A percentile compares a stretch with the other conserved stretches of the same genome.
phyloP scores from a whole-genome alignment of 129 eudicot genomes.

The Flaveria brownii region DNA sequence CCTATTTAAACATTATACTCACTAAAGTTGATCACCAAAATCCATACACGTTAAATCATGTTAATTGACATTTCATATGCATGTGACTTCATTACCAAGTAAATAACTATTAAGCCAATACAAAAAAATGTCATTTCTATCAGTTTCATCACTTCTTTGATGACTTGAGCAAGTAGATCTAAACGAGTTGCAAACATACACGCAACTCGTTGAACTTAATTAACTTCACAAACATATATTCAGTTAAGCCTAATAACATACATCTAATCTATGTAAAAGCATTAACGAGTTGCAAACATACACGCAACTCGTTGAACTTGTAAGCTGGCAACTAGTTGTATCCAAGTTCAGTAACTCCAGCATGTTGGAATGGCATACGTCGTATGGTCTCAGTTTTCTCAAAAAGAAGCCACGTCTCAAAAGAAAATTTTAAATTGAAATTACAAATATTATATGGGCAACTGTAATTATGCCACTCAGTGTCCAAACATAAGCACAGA shows the following conservation, averaged over 20 bases:
- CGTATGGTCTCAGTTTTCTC: conserved; percentile 14
- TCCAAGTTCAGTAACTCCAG: conserved; percentile 5
- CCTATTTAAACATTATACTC: not conserved
- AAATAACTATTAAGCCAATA: not conserved
- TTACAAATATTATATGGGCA: not conserved
- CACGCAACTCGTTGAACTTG: conserved; percentile 17
- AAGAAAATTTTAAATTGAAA: not conserved
- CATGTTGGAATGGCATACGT: not conserved
- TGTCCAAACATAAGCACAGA: conserved; percentile 1
- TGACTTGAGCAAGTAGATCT: not conserved
- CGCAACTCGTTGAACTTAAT: not conserved
- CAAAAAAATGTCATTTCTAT: not conserved
- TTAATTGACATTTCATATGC: conserved; percentile 14
- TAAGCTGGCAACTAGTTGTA: conserved; percentile 22
- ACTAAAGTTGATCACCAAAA: not conserved
- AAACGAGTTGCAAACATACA: not conserved
- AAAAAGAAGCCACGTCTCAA: not conserved
- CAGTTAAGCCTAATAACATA: not conserved
- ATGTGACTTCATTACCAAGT: conserved; percentile 5
- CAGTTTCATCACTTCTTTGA: conserved; percentile 7
- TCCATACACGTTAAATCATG: conserved; percentile 13
- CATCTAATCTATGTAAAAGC: not conserved
- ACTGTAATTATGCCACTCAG: not conserved
- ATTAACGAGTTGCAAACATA: conserved; percentile 14
- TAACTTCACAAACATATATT: conserved; percentile 7